phyloP scores from a whole-genome alignment of 1,284 basidiomycete genomes.

The Rhodotorula mucilaginosa region DNA sequence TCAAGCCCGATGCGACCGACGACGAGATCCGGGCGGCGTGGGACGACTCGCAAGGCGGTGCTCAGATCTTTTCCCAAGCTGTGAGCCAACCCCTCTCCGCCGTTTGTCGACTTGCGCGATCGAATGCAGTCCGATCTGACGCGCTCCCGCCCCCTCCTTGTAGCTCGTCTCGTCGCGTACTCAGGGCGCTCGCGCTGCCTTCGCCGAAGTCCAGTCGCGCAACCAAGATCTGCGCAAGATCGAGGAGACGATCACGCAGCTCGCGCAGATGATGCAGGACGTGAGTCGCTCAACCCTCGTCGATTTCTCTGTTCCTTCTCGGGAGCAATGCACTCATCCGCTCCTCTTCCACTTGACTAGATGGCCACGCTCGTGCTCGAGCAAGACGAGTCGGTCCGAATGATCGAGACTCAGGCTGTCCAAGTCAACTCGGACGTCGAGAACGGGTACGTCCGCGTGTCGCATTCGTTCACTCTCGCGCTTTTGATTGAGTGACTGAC shows the following conservation, averaged over 20 bases:
- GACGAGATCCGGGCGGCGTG: constrained; percentile 73
- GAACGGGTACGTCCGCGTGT: constrained; percentile 56
- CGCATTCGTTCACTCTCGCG: background rate
- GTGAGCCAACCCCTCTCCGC: constrained; percentile 54
- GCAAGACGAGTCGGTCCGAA: constrained; percentile 70
- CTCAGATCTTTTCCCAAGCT: constrained; percentile 82
- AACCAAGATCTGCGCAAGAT: constrained; percentile 85
- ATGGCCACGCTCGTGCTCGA: constrained; percentile 74
- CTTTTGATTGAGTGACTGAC: background rate
- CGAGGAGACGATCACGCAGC: constrained; percentile 79
- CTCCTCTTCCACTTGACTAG: constrained; percentile 55
- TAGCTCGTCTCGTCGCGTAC: constrained; percentile 79
- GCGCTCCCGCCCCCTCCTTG: background rate
- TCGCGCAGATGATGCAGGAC: constrained; percentile 70
- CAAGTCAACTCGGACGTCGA: constrained; percentile 67
- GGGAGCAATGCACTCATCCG: constrained; percentile 47
- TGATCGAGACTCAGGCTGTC: constrained; percentile 62
- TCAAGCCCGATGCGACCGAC: constrained; percentile 84
- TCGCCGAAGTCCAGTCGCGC: constrained; percentile 84
- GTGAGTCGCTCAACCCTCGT: constrained; percentile 10
- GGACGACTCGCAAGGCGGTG: constrained; percentile 69
- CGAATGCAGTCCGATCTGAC: no score
- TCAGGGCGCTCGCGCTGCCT: constrained; percentile 76
- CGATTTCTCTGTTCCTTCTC: no score
- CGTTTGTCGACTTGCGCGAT: background rate